Evolutionary conservation across 148 eudicot species (phyloP).

Genomic region (Spergularia marina): DNA sequence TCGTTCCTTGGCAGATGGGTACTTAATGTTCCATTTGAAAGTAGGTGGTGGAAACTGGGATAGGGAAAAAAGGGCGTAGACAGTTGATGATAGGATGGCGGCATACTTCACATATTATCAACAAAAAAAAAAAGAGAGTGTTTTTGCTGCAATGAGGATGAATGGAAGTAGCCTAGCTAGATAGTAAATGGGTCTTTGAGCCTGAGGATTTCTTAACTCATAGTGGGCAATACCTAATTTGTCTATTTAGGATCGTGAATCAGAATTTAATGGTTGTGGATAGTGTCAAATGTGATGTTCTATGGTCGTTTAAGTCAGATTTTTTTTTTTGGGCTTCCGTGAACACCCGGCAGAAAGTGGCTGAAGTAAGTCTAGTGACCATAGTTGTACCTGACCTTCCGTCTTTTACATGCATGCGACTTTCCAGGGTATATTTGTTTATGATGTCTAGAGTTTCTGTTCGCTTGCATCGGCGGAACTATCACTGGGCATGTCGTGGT

Average conservation of each 20-base stretch:
- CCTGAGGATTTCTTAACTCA: background rate
- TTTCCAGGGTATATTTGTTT: background rate
- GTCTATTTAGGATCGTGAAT: background rate
- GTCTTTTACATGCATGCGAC: background rate
- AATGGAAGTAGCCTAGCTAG: background rate
- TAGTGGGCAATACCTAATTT: background rate
- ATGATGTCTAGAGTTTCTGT: background rate
- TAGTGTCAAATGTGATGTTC: background rate
- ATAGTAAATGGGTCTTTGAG: background rate
- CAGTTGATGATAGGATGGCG: background rate
- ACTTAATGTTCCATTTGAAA: background rate
- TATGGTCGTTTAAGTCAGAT: no score
- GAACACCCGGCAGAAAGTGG: no score
- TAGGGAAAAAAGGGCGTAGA: background rate
- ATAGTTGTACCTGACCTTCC: background rate
- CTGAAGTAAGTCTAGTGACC: no score
- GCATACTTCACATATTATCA: no score
- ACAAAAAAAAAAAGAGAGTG: no score
- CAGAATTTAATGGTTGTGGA: background rate
- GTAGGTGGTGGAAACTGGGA: background rate
- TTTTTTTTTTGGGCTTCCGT: no score
- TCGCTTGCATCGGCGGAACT: background rate
- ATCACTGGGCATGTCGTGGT: constrained; percentile 7
- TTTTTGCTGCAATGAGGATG: background rate
- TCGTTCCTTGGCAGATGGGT: background rate